These are phyloP conservation scores for Colletotrichum echinochloae DNA, from an alignment of 2,329 filamentous ascomycete genomes.

Conservation along the genomic window DNA sequence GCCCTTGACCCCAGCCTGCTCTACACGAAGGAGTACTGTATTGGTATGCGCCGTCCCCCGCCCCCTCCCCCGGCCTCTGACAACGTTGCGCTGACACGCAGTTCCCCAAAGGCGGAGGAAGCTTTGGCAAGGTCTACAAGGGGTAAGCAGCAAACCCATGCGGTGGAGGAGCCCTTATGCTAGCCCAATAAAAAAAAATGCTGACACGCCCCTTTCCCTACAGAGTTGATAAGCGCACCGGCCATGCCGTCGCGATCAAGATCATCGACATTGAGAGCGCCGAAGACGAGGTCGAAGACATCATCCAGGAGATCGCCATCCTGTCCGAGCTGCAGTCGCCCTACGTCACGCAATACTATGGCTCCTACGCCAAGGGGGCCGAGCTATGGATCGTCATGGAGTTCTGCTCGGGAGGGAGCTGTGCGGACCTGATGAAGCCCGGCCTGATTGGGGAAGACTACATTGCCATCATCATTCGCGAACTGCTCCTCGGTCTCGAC, in stretches of 20 bases:
- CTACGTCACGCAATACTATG: slow-evolving; percentile 97
- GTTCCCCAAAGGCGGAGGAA: slow-evolving; percentile 79
- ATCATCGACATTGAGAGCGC: slow-evolving; percentile 99
- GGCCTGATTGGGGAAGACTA: slow-evolving; percentile 93
- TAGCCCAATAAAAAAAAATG: slow-evolving; percentile 3
- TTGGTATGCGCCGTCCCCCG: slow-evolving; percentile 66
- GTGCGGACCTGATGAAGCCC: slow-evolving; percentile 94
- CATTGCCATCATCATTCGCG: slow-evolving; percentile 93
- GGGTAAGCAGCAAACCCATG: slow-evolving; percentile 67
- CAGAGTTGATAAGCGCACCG: slow-evolving; percentile 92
- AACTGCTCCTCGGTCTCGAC: slow-evolving; percentile 88
- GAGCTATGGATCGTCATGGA: slow-evolving; percentile 99
- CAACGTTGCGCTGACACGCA: slow-evolving; percentile 30
- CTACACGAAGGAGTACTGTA: slow-evolving; percentile 93
- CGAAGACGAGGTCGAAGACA: slow-evolving; percentile 99
- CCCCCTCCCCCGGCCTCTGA: slow-evolving; percentile 2
- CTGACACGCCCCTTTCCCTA: slow-evolving; percentile 30
- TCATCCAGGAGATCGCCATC: slow-evolving; percentile 98
- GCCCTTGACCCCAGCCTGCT: slow-evolving; percentile 86
- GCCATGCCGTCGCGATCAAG: slow-evolving; percentile 96
- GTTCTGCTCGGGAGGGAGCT: slow-evolving; percentile 96
- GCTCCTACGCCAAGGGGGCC: slow-evolving; percentile 94
- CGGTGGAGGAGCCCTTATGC: neutral
- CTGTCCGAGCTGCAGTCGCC: slow-evolving; percentile 95
- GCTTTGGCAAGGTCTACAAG: slow-evolving; percentile 99